Base-by-base conservation (phyloP, 1,139 yeast genomes). In the Blastobotrys persicus region DNA sequence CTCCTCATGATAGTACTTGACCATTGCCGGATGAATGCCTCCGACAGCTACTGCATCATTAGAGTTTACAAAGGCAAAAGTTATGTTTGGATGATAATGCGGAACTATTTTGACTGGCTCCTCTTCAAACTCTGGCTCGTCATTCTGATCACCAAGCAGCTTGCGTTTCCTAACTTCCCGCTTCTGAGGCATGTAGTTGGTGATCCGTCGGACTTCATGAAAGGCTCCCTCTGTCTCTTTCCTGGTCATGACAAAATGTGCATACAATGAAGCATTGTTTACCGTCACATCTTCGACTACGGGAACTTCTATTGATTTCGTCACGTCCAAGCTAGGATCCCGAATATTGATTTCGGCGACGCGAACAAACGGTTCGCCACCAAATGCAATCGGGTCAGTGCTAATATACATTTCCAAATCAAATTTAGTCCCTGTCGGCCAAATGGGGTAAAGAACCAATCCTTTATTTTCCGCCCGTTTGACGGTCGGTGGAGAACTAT, bases 31-130 rank as follows among this genome's bases (percentile, higher is more conserved):
- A 9, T 61, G 54, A 50, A 66, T 48, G 28, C 65, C 44, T 2
- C 42, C 46, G 42, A 28, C 40, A 17, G 47, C 43, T 14, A 49
- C 23, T 6, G 46, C 31, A 31, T 43, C 47, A 42, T 37, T 45
- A 2, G 46, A 23, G 28, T 49, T 51, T 18, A 65, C 67, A 6
- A 67, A 57, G 20, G 55, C 55, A 5, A 57, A 23, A 0, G 65
- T 64, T 7, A 62, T 69, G 49, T 70, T 69, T 17, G 74, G 73
- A 49, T 71, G 71, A 63, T 67, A 70, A 53, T 63, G 68, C 0
- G 71, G 60, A 12, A 61, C 64, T 31, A 69, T 54, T 4, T 49
- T 57, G 3, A 50, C 55, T 5, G 46, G 52, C 12, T 48, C 56
- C 12, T 52, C 57, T 5, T 48, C 59, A 3, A 5, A 3, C 19